These are phyloP conservation scores for Calonectria hawksworthii DNA, from an alignment of 2,329 filamentous ascomycete genomes.

Conservation along the genomic window DNA sequence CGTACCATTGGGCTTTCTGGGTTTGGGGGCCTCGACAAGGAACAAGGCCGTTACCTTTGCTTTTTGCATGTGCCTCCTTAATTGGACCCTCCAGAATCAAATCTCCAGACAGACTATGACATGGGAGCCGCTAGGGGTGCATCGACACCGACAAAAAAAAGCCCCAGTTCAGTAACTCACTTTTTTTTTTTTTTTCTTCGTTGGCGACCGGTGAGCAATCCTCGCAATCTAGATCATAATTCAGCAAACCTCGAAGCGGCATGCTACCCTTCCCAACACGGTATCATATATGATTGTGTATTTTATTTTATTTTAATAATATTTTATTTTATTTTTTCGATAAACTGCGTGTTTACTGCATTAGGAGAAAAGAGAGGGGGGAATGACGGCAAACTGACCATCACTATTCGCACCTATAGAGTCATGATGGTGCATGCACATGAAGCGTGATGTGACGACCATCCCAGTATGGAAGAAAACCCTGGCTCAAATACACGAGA, in stretches of 20 bases:
- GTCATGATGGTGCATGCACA: background rate
- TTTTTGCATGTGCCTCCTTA: slow-evolving; percentile 36
- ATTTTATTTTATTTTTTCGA: background rate
- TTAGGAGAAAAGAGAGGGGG: background rate
- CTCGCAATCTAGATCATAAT: background rate
- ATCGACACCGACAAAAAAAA: slow-evolving; percentile 2
- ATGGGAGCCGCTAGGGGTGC: background rate
- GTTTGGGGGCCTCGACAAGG: slow-evolving; percentile 30
- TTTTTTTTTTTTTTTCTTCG: background rate
- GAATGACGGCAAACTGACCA: background rate
- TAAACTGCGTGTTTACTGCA: background rate
- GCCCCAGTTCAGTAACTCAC: background rate
- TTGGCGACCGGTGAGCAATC: slow-evolving; percentile 1
- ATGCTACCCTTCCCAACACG: background rate
- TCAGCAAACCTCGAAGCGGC: background rate
- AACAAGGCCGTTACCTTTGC: slow-evolving; percentile 35
- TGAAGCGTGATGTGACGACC: background rate
- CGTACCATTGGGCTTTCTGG: slow-evolving; percentile 28
- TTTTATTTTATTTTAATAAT: background rate
- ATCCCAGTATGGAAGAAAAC: slow-evolving; percentile 9
- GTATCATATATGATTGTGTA: no score
- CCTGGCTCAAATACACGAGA: slow-evolving; percentile 2
- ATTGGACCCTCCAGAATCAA: slow-evolving; percentile 38
- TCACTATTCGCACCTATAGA: background rate
- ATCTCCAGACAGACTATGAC: slow-evolving; percentile 30